These are phyloP conservation scores for Ophiobolus disseminans DNA, from an alignment of 2,329 filamentous ascomycete genomes.

Conservation along the genomic window DNA sequence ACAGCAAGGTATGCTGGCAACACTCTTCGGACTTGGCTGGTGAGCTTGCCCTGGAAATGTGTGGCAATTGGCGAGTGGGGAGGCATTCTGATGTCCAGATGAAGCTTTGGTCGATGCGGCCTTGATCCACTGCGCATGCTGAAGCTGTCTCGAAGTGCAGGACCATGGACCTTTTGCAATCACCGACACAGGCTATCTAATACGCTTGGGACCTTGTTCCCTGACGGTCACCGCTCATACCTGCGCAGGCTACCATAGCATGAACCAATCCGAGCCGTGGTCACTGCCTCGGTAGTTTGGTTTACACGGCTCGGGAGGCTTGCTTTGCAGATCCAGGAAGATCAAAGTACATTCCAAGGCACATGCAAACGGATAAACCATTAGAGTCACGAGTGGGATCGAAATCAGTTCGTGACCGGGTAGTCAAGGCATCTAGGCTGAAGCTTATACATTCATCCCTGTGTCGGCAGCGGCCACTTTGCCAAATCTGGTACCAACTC, in stretches of 20 bases:
- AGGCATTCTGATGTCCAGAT: constrained; percentile 41
- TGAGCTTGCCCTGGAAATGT: constrained; percentile 42
- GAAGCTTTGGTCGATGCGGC: constrained; percentile 43
- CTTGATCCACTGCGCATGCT: constrained; percentile 45
- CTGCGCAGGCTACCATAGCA: not conserved
- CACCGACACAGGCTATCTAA: not conserved
- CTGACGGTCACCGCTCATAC: not conserved
- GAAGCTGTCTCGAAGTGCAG: constrained; percentile 37
- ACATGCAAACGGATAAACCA: too few species aligned
- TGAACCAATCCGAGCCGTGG: constrained; percentile 10
- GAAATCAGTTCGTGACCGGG: too few species aligned
- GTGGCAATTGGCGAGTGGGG: constrained; percentile 42
- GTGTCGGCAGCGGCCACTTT: constrained; percentile 22
- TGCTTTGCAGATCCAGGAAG: constrained; percentile 4
- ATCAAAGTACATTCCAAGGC: constrained; percentile 15
- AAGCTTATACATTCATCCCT: constrained; percentile 31
- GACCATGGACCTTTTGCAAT: constrained; percentile 16
- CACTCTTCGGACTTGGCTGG: constrained; percentile 44
- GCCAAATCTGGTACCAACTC: constrained; percentile 16
- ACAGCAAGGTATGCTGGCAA: constrained; percentile 43
- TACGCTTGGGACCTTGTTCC: not conserved
- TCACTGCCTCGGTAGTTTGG: constrained; percentile 16
- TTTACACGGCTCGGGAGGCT: constrained; percentile 3
- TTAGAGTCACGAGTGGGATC: too few species aligned
- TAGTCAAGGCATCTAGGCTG: constrained; percentile 22